A percentile compares a stretch with the other conserved stretches of the same genome.
Conservation (phyloP, 345 rosid genomes). For the Camelina laxa region DNA sequence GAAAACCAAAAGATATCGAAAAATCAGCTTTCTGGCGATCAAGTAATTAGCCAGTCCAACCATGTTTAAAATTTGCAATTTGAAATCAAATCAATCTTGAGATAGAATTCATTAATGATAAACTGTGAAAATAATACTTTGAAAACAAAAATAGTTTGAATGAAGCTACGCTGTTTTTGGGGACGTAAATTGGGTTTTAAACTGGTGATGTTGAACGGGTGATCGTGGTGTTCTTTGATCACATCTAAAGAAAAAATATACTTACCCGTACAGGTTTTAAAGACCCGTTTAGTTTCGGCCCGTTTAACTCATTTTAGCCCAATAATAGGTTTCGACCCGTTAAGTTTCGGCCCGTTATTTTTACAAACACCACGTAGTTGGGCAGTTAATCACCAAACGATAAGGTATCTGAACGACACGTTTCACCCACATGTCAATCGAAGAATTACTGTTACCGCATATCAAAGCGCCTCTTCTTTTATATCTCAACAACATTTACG, state of each 20-base stretch:
- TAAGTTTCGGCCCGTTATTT: conserved; percentile 1
- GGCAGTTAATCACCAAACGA: conserved; percentile 23
- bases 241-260: too few relatives aligned
- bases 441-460: conserved; percentile 25
- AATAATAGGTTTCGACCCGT: too few relatives aligned
- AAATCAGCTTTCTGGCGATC: neutral
- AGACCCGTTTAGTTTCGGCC: neutral
- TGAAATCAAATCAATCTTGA: neutral
- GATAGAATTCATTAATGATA: too few relatives aligned
- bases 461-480: neutral
- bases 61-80: neutral
- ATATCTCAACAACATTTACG: conserved; percentile 28
- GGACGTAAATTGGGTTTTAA: neutral
- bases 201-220: neutral
- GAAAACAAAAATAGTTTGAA: neutral
- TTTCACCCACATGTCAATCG: conserved; percentile 39
- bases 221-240: neutral
- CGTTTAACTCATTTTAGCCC: neutral
- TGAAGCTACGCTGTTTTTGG: neutral
- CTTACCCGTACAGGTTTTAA: neutral
- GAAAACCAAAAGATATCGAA: neutral
- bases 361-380: conserved; percentile 27
- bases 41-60: neutral
- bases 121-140: too few relatives aligned
- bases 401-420: conserved; percentile 9